Evolutionary conservation across 176 grass and related monocot genomes (phyloP).

Genomic region (Tillandsia leiboldiana): DNA sequence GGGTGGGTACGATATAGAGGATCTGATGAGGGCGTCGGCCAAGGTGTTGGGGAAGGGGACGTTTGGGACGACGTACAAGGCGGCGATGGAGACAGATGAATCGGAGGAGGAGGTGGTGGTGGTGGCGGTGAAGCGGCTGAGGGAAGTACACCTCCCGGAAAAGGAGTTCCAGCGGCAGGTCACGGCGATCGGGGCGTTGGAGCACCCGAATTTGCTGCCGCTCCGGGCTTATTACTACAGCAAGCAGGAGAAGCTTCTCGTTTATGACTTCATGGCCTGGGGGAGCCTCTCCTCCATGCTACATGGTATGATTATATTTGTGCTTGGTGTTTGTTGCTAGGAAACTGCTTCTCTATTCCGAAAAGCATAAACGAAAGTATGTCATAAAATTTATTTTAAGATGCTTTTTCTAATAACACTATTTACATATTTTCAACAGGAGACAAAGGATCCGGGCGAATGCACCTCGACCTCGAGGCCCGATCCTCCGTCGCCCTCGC

Average conservation of each 20-base stretch:
- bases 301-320: slow-evolving; percentile 44
- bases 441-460: slow-evolving; percentile 34
- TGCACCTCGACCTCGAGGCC: slow-evolving; percentile 40
- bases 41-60: slow-evolving; percentile 77
- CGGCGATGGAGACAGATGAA: slow-evolving; percentile 31
- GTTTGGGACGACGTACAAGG: slow-evolving; percentile 69
- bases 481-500: slow-evolving; percentile 54
- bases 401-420: not conserved
- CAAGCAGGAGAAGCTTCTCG: slow-evolving; percentile 82
- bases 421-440: slow-evolving; percentile 20
- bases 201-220: slow-evolving; percentile 55
- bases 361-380: too few relatives aligned
- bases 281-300: slow-evolving; percentile 61
- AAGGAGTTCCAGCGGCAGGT: slow-evolving; percentile 54
- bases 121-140: slow-evolving; percentile 65
- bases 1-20: slow-evolving; percentile 45
- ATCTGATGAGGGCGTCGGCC: slow-evolving; percentile 54
- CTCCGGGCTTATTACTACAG: slow-evolving; percentile 76
- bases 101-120: slow-evolving; percentile 10
- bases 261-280: slow-evolving; percentile 70
- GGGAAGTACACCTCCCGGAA: slow-evolving; percentile 46
- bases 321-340: not conserved
- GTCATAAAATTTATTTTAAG: too few relatives aligned
- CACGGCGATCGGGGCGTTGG: slow-evolving; percentile 39
- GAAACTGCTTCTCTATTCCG: not conserved